Base-by-base conservation (phyloP, 768 basidiomycete species). In the Mycena capillaripes region DNA sequence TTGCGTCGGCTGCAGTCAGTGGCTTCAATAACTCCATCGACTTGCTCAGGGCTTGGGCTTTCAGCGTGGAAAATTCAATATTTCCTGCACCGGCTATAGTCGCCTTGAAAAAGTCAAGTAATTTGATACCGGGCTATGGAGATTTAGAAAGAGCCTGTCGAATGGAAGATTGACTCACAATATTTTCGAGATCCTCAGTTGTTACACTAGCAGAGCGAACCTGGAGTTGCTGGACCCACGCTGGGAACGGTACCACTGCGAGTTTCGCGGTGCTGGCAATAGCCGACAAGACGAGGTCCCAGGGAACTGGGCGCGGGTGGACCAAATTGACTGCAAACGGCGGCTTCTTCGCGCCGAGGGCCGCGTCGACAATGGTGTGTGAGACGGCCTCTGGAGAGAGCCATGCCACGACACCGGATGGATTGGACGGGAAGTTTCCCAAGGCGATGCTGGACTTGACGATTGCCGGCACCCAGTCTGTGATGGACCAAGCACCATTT, bases 301-400 rank as follows among this genome's bases (percentile, higher is more conserved):
- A 86, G 1, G 76, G 46, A 8, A 83, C 71, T 0, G 82, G 80
- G 16, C 75, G 77, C 0, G 85, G 84, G 75, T 85, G 84, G 3
- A 83, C 83, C 11, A 86, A 56, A 68, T 86, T 85, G 32, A 83
- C 69, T 7, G 78, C 78, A 30, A 68, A 62, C 7, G 81, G 80
- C 0, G 69, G 67, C 14, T 65, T 55, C 3, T 75, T 58, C 2
- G 32, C 59, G 40, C 10, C 74, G 48, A 83, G 78, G 0, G 80
- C 81, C 9, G 83, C 70, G 63, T 85, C 84, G 16, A 82, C 48
- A 10, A 84, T 74, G 36, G 80, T 69, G n/a, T 70, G 67, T 0
- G 82, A 78, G 1, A 83, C 84, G 17, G 80, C 79, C 42, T 84
- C 77, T 55, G 82, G 77, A 9, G 80, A 82, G 14, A 86, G 58